These are phyloP conservation scores for Bipolaris bicolor DNA, from an alignment of 2,329 filamentous ascomycete species.

Conservation along the genomic window DNA sequence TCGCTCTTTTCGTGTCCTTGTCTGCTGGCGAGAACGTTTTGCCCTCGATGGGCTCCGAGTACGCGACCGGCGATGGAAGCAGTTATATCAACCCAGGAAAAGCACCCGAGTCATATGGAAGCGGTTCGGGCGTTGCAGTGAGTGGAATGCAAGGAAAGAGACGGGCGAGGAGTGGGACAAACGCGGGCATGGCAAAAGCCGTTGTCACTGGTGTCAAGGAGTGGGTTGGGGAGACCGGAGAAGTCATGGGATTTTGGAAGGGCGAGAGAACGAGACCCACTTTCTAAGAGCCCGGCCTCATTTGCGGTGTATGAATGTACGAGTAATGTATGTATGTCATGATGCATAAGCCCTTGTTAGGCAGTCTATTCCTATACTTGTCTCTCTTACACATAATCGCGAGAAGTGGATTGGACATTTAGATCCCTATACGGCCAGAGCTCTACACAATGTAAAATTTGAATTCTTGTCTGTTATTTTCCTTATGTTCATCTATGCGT, in stretches of 20 bases:
- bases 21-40: slow-evolving; percentile 95
- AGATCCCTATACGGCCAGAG: too few relatives aligned
- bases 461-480: too few relatives aligned
- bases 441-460: too few relatives aligned
- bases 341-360: not conserved
- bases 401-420: too few relatives aligned
- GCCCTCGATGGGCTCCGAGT: slow-evolving; percentile 86
- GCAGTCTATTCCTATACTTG: too few relatives aligned
- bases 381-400: too few relatives aligned
- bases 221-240: slow-evolving; percentile 67
- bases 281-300: slow-evolving; percentile 26
- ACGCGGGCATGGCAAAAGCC: slow-evolving; percentile 61
- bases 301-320: slow-evolving; percentile 17
- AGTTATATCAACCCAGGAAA: slow-evolving; percentile 55
- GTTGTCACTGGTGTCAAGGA: slow-evolving; percentile 68
- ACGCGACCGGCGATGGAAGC: slow-evolving; percentile 64
- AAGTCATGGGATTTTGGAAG: slow-evolving; percentile 67
- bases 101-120: slow-evolving; percentile 38
- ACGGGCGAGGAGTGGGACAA: slow-evolving; percentile 58
- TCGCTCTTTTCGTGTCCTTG: slow-evolving; percentile 90
- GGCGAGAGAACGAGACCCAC: slow-evolving; percentile 61
- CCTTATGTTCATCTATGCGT: too few relatives aligned
- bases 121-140: slow-evolving; percentile 40
- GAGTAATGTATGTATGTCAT: slow-evolving; percentile 12
- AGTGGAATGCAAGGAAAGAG: slow-evolving; percentile 38